A percentile compares a stretch with the other conserved stretches of the same genome.
phyloP scores from a whole-genome alignment of 202 grass and related monocot genomes.

The Cymbopogon flexuosus region DNA sequence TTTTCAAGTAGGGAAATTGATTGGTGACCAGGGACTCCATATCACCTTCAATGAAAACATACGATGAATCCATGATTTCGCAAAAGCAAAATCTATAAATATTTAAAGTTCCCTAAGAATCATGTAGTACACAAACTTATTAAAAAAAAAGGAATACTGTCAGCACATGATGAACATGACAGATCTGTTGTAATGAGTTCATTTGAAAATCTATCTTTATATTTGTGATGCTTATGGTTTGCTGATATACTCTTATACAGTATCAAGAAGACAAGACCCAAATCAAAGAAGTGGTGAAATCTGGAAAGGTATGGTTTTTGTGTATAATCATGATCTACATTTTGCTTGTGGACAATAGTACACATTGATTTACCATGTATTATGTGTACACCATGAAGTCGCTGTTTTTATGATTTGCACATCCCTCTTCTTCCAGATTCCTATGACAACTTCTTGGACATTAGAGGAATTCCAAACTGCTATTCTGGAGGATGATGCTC shows the following conservation, averaged over 20 bases:
- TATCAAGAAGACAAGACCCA: slow-evolving; percentile 67
- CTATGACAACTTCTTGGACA: slow-evolving; percentile 57
- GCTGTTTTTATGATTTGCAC: slow-evolving; percentile 15
- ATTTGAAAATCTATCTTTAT: not conserved
- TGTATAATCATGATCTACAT: not conserved
- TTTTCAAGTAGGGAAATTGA: not conserved
- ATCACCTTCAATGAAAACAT: not conserved
- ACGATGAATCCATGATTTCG: not conserved
- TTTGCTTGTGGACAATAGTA: slow-evolving; percentile 2
- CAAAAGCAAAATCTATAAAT: not conserved
- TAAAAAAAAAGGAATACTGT: not conserved
- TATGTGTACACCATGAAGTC: not conserved
- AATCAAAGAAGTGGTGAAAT: slow-evolving; percentile 77
- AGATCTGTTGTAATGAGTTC: not conserved
- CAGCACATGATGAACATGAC: not conserved
- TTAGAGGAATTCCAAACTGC: slow-evolving; percentile 75
- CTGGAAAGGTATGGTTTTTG: slow-evolving; percentile 55
- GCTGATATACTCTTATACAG: slow-evolving; percentile 43
- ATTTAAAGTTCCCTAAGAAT: not conserved
- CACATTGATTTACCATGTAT: slow-evolving; percentile 19
- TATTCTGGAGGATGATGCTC: slow-evolving; percentile 47
- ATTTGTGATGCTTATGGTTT: slow-evolving; percentile 10
- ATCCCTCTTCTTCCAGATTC: slow-evolving; percentile 47
- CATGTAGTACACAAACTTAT: not conserved
- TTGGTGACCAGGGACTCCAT: not conserved